Evolutionary conservation across 306 rosid species (phyloP).

Genomic region (Lupinus albus): DNA sequence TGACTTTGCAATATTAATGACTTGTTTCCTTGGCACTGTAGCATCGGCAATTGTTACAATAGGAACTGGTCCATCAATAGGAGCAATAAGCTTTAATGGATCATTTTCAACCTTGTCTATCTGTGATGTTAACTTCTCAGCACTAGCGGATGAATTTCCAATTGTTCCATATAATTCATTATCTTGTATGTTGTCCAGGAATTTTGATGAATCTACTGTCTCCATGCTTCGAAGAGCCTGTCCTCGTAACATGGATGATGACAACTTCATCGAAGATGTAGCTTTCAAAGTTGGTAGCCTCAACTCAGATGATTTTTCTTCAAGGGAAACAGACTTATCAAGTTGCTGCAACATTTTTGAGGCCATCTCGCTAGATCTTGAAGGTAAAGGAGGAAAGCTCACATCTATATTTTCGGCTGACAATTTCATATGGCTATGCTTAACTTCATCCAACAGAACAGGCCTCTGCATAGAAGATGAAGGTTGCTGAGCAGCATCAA

Average conservation of each 20-base stretch:
- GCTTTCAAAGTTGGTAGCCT: conserved; percentile 49
- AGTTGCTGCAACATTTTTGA: conserved; percentile 84
- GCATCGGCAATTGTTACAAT: conserved; percentile 44
- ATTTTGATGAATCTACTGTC: conserved; percentile 70
- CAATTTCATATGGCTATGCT: conserved; percentile 38
- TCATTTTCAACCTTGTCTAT: conserved; percentile 55
- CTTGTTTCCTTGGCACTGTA: conserved; percentile 44
- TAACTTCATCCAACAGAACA: conserved; percentile 45
- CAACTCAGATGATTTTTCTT: conserved; percentile 59
- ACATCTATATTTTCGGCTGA: conserved; percentile 56
- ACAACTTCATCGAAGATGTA: conserved; percentile 66
- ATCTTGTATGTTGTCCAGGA: conserved; percentile 45
- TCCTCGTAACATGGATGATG: conserved; percentile 80
- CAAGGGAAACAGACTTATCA: conserved; percentile 72
- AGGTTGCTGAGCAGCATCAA: conserved; percentile 45
- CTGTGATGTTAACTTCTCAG: conserved; percentile 48
- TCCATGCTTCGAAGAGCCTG: conserved; percentile 89
- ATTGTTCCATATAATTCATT: conserved; percentile 32
- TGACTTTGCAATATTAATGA: conserved; percentile 22
- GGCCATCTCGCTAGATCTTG: conserved; percentile 81
- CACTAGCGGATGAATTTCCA: conserved; percentile 41
- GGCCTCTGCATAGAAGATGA: conserved; percentile 57
- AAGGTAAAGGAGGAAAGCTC: conserved; percentile 55
- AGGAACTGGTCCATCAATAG: conserved; percentile 40
- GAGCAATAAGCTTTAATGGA: conserved; percentile 34